Base-by-base conservation (phyloP, 352 stramenopile genomes). In the Globisporangium orthogonon region DNA sequence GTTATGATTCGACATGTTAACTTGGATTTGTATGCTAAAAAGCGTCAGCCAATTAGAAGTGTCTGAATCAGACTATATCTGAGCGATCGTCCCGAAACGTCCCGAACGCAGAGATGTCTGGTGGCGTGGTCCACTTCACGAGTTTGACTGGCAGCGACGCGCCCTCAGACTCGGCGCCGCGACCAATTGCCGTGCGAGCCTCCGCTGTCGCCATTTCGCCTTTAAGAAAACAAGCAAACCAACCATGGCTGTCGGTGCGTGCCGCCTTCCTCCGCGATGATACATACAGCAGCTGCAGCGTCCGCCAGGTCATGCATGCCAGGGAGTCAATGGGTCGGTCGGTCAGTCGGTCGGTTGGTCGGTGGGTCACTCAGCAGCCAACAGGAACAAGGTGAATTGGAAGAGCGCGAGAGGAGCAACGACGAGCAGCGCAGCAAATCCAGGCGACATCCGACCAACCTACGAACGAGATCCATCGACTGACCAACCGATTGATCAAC, bases 161-260 rank as follows among this genome's bases (percentile, higher is more conserved):
- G 23, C 17, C 43, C 17, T 30, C n/a, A 18, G 23, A 23, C 43
- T 48, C 41, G 11, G 35, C 35, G 35, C 35, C 35, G 9, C 35
- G 35, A 11, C 35, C 43, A 48, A 48, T 48, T 30, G n/a, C 4
- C 11, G 5, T 7, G 40, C 40, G 13, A 45, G 40, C 13, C 43
- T 48, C 40, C 33, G 71, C 53, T 59, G 52, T 50, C 65, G 57
- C 82, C 80, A 92, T 89, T 93, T 91, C 83, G 80, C 80, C 83
- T 91, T 93, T 90, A 88, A 70, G 72, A 87, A 87, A 76, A 74
- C 60, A 88, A 86, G 75, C 78, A 74, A 86, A 84, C 52, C 59
- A 82, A 89, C 74, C 78, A 93, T 93, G 80, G 80, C 80, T 87
- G 78, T 90, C 74, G 80, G 80, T 90, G 70, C 75, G 80, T 90